These are phyloP conservation scores for Persicaria tinctoria DNA, from an alignment of 148 eudicot species.

Conservation along the genomic window DNA sequence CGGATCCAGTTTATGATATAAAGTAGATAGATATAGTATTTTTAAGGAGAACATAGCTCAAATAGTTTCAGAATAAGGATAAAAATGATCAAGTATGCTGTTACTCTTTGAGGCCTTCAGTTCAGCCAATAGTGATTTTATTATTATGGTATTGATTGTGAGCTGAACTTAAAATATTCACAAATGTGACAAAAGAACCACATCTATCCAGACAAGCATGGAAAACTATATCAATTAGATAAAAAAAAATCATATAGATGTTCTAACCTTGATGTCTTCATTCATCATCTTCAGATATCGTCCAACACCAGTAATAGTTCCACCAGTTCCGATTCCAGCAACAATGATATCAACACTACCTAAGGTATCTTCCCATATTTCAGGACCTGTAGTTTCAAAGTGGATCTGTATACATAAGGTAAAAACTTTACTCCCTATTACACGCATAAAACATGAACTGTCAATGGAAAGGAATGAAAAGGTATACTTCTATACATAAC, in stretches of 20 bases:
- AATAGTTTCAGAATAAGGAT: neutral
- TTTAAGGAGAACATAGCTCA: neutral
- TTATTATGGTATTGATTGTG: neutral
- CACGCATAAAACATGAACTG: neutral
- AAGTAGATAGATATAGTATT: neutral
- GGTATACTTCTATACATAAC: neutral
- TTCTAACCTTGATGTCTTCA: constrained; percentile 47
- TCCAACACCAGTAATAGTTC: constrained; percentile 65
- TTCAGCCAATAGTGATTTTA: neutral
- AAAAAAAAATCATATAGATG: neutral
- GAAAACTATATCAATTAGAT: neutral
- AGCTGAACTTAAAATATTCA: too few species aligned
- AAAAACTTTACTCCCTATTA: constrained; percentile 6
- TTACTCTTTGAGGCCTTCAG: neutral
- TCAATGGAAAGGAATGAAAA: neutral
- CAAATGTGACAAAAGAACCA: neutral
- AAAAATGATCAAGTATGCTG: neutral
- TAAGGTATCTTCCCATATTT: constrained; percentile 73
- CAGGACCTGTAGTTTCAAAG: constrained; percentile 80
- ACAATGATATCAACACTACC: constrained; percentile 58
- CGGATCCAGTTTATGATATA: neutral
- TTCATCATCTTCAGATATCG: constrained; percentile 62
- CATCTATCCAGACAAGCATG: neutral
- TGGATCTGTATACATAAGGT: constrained; percentile 40
- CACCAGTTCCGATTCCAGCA: constrained; percentile 75